A percentile compares a stretch with the other conserved stretches of the same genome.
Evolutionary conservation across 192 early-diverging fungal genomes (phyloP).

Genomic region (Allomyces macrogynus): DNA sequence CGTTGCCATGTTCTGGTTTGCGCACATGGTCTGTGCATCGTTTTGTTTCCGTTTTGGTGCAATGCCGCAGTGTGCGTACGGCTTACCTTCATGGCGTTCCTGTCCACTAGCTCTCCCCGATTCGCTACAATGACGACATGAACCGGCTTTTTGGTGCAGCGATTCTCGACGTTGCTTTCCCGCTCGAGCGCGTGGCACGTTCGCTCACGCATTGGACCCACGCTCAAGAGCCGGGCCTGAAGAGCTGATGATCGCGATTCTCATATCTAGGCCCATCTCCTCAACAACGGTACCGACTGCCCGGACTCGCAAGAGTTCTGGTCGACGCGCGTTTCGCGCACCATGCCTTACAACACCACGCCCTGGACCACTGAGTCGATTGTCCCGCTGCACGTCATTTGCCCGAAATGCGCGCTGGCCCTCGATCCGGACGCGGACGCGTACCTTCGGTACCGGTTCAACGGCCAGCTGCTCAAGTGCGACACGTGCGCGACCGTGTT

Average conservation of each 20-base stretch:
- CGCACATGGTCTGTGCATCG: too few species aligned
- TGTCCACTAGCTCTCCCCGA: conserved; percentile 30
- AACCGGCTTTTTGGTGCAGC: conserved; percentile 20
- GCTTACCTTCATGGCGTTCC: too few species aligned
- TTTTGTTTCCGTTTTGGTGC: too few species aligned
- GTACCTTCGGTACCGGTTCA: conserved; percentile 14
- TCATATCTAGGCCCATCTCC: conserved; percentile 11
- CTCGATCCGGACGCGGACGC: too few species aligned
- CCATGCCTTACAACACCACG: conserved; percentile 13
- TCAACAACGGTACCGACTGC: conserved; percentile 15
- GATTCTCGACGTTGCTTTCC: conserved; percentile 19
- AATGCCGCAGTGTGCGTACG: too few species aligned
- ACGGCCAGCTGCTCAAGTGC: conserved; percentile 11
- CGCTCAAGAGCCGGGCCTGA: conserved; percentile 14
- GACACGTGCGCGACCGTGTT: conserved; percentile 5
- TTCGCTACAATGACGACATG: conserved; percentile 36
- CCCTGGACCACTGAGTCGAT: conserved; percentile 8
- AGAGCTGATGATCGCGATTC: conserved; percentile 18
- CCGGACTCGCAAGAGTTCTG: conserved; percentile 10
- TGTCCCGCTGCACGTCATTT: not conserved
- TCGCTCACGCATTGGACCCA: not conserved
- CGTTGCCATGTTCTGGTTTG: too few species aligned
- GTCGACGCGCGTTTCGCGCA: conserved; percentile 10
- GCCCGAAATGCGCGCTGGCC: not conserved
- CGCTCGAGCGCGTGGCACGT: conserved; percentile 19